A percentile compares a stretch with the other conserved stretches of the same genome.
These are phyloP conservation scores for Tuber microsphaerosporum DNA, from an alignment of 495 filamentous ascomycete species.

Conservation along the genomic window DNA sequence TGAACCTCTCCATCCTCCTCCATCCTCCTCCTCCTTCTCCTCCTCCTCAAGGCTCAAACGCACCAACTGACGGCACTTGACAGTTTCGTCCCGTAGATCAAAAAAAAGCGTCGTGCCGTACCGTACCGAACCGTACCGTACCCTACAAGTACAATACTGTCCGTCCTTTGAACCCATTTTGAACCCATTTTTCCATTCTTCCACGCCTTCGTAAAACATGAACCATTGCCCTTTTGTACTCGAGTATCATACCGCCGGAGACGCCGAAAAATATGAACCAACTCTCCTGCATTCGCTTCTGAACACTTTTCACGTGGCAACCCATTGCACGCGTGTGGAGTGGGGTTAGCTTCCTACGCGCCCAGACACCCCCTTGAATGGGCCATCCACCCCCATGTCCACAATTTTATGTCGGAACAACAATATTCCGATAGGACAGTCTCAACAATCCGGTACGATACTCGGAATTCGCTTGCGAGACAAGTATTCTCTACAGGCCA, in stretches of 20 bases:
- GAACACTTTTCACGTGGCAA: background rate
- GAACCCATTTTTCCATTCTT: background rate
- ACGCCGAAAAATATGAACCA: background rate
- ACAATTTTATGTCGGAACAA: background rate
- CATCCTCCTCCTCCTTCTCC: background rate
- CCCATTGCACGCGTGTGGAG: background rate
- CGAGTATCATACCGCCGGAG: too few species aligned
- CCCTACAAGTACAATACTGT: too few species aligned
- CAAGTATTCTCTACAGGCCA: too few species aligned
- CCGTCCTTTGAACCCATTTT: background rate
- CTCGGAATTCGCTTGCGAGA: background rate
- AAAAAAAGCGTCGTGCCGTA: background rate
- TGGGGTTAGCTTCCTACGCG: background rate
- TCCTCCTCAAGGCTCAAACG: background rate
- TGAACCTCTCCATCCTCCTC: background rate
- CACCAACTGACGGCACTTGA: background rate
- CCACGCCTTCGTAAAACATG: background rate
- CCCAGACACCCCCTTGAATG: background rate
- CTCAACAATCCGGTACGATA: too few species aligned
- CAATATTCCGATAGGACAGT: background rate
- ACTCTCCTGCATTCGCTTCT: background rate
- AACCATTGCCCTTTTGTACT: background rate
- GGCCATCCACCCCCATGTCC: background rate
- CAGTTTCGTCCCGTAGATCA: background rate
- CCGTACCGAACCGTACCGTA: background rate